Percentiles rank a stretch among this genome's conserved stretches.
These are phyloP conservation scores for Ceratocystis alfenasii DNA, from an alignment of 2,329 filamentous ascomycete genomes.

Conservation along the genomic window DNA sequence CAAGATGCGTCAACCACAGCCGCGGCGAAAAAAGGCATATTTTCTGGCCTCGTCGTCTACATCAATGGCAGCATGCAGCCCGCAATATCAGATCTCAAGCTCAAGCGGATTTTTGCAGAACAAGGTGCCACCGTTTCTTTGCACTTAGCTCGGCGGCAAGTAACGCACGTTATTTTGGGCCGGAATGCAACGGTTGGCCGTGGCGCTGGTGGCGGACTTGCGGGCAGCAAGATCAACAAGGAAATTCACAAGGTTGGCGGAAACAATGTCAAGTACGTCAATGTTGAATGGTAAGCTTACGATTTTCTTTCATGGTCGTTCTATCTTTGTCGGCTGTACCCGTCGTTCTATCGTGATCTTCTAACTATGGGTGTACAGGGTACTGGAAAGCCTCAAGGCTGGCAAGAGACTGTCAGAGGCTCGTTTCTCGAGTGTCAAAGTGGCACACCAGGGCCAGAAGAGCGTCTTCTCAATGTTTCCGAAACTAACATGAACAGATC, in stretches of 20 bases:
- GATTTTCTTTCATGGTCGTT: background rate
- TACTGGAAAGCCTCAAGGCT: constrained; percentile 68
- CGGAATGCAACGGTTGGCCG: constrained; percentile 37
- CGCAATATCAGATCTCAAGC: constrained; percentile 68
- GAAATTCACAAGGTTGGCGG: constrained; percentile 60
- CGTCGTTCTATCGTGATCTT: constrained; percentile 14
- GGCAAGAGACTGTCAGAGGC: constrained; percentile 65
- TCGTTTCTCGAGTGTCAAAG: constrained; percentile 52
- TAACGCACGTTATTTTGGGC: constrained; percentile 80
- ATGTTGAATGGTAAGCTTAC: constrained; percentile 58
- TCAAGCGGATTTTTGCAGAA: constrained; percentile 63
- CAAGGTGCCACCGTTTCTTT: constrained; percentile 64
- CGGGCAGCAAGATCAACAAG: constrained; percentile 66
- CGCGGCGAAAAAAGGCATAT: constrained; percentile 39
- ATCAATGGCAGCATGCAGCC: constrained; percentile 81
- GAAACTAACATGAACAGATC: background rate
- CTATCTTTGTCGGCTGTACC: constrained; percentile 18
- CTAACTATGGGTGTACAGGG: constrained; percentile 38
- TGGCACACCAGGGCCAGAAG: constrained; percentile 49
- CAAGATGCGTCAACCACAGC: background rate
- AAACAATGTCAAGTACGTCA: constrained; percentile 64
- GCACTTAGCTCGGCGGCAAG: constrained; percentile 55
- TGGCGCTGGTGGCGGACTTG: constrained; percentile 61
- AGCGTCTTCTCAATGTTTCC: constrained; percentile 47
- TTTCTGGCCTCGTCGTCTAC: constrained; percentile 62